A percentile compares a stretch with the other conserved stretches of the same genome.
phyloP scores from a whole-genome alignment of 2,329 filamentous ascomycete genomes.

The Penicillium digitatum region DNA sequence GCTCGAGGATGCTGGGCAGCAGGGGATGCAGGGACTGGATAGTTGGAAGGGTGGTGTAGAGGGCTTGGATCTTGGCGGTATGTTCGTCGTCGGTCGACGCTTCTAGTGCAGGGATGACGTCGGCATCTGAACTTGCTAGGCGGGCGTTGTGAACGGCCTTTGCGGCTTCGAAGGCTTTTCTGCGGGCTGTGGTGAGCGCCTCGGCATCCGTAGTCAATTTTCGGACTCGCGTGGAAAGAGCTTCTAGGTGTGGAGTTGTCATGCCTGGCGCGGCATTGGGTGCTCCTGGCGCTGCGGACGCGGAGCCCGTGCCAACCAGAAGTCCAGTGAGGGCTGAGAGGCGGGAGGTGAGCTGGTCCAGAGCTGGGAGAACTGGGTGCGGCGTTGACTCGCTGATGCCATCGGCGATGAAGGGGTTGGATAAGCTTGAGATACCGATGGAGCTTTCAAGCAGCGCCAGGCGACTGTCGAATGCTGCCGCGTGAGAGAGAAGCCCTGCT shows the following conservation, averaged over 20 bases:
- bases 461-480: constrained; percentile 81
- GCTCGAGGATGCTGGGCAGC: constrained; percentile 77
- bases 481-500: constrained; percentile 64
- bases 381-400: constrained; percentile 50
- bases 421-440: constrained; percentile 71
- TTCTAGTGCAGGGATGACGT: constrained; percentile 22
- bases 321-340: constrained; percentile 64
- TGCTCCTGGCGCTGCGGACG: constrained; percentile 21
- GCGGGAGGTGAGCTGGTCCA: constrained; percentile 77
- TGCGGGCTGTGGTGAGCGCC: constrained; percentile 42
- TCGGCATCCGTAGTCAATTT: constrained; percentile 46
- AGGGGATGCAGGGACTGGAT: constrained; percentile 83
- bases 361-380: constrained; percentile 72
- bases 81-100: constrained; percentile 62
- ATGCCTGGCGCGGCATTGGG: constrained; percentile 23
- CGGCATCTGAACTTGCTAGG: constrained; percentile 31
- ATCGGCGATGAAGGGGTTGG: constrained; percentile 50
- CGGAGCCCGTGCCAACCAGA: constrained; percentile 36
- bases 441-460: constrained; percentile 74
- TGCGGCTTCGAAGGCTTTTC: constrained; percentile 42
- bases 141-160: constrained; percentile 42
- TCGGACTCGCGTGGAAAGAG: constrained; percentile 42
- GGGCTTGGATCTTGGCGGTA: constrained; percentile 79
- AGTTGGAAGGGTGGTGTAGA: constrained; percentile 82
- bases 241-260: constrained; percentile 44